A percentile compares a stretch with the other conserved stretches of the same genome.
These are phyloP conservation scores for Niveomyces coronatus DNA, from an alignment of 2,329 filamentous ascomycete genomes.

Conservation along the genomic window DNA sequence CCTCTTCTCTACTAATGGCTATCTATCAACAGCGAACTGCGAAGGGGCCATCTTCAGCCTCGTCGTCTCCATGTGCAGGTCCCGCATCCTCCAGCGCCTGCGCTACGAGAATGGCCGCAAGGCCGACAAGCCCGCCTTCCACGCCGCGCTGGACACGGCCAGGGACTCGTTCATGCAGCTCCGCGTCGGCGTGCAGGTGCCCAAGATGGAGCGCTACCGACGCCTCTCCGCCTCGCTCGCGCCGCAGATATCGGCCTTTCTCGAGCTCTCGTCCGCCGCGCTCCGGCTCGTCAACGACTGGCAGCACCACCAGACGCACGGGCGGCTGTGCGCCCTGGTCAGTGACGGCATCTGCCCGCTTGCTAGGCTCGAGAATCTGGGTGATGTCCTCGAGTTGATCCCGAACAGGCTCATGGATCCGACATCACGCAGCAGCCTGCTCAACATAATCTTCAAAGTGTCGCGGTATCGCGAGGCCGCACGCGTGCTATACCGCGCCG, in stretches of 20 bases:
- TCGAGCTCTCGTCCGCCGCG: not conserved
- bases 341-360: not conserved
- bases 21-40: not conserved
- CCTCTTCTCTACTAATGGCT: too few relatives aligned
- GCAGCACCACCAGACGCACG: not conserved
- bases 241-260: not conserved
- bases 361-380: not conserved
- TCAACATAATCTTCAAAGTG: not conserved
- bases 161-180: not conserved
- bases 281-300: not conserved
- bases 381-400: slow-evolving; percentile 1
- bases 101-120: not conserved
- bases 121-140: not conserved
- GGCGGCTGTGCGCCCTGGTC: not conserved
- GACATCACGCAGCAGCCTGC: not conserved
- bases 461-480: not conserved
- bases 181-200: not conserved
- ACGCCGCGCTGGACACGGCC: not conserved
- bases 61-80: not conserved
- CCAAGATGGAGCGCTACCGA: not conserved
- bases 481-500: not conserved
- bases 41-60: not conserved
- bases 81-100: not conserved
- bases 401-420: not conserved
- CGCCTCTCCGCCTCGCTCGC: not conserved